phyloP scores from a whole-genome alignment of 2,329 filamentous ascomycete genomes.

The Trichoderma sp. region DNA sequence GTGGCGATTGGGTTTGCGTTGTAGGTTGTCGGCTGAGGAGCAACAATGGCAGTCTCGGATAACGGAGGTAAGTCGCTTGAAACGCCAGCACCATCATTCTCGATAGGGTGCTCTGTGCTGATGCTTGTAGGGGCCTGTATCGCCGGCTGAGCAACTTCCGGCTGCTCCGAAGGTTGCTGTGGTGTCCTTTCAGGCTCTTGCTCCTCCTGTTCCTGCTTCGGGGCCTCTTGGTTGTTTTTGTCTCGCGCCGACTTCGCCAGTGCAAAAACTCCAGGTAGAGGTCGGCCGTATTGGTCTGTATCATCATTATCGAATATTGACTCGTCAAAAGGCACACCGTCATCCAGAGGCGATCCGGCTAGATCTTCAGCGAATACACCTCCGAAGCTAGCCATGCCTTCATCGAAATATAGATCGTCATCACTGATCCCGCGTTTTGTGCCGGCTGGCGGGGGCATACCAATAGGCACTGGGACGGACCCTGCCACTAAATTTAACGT shows the following conservation, averaged over 20 bases:
- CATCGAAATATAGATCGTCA: slow-evolving; percentile 69
- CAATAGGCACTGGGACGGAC: not conserved
- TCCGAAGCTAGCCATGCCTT: slow-evolving; percentile 53
- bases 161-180: slow-evolving; percentile 42
- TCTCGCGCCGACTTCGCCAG: slow-evolving; percentile 47
- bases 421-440: slow-evolving; percentile 31
- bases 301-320: slow-evolving; percentile 69
- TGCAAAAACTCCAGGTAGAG: slow-evolving; percentile 56
- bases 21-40: slow-evolving; percentile 16
- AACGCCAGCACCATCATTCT: slow-evolving; percentile 14
- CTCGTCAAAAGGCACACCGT: slow-evolving; percentile 64
- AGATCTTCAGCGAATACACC: slow-evolving; percentile 47
- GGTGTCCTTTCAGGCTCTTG: slow-evolving; percentile 48
- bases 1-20: slow-evolving; percentile 46
- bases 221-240: not conserved
- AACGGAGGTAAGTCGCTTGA: not conserved
- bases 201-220: slow-evolving; percentile 38
- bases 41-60: slow-evolving; percentile 14
- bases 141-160: slow-evolving; percentile 46
- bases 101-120: slow-evolving; percentile 22
- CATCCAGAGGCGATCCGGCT: slow-evolving; percentile 41
- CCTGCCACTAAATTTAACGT: not conserved
- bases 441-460: slow-evolving; percentile 20
- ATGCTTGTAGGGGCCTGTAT: slow-evolving; percentile 50
- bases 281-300: slow-evolving; percentile 59